phyloP scores from a whole-genome alignment of 306 rosid genomes.

The Geum urbanum region DNA sequence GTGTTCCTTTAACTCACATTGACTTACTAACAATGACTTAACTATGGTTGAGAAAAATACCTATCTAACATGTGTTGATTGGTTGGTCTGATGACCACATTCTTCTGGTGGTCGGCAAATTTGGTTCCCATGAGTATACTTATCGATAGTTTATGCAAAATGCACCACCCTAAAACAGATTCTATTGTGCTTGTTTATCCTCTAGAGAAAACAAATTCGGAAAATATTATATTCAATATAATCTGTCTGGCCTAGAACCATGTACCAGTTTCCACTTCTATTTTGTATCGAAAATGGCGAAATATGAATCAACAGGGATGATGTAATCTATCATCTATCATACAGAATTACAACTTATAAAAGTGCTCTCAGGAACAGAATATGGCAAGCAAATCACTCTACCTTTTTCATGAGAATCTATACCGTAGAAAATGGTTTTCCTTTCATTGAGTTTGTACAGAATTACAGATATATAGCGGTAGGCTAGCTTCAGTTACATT shows the following conservation, averaged over 20 bases:
- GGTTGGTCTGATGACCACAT: too few relatives aligned
- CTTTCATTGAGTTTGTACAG: too few relatives aligned
- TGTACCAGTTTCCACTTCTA: neutral
- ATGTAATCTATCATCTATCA: neutral
- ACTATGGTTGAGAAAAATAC: too few relatives aligned
- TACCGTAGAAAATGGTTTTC: too few relatives aligned
- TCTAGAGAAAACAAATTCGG: neutral
- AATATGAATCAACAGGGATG: neutral
- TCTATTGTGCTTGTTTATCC: neutral
- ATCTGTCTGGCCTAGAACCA: neutral
- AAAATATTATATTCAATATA: neutral
- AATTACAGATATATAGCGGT: too few relatives aligned
- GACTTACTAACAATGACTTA: too few relatives aligned
- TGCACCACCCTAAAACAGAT: neutral
- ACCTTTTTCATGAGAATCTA: neutral
- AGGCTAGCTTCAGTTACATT: too few relatives aligned
- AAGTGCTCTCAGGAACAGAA: constrained; percentile 3
- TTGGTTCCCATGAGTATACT: too few relatives aligned
- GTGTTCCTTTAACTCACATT: too few relatives aligned
- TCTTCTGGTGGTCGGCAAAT: too few relatives aligned
- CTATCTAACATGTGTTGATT: too few relatives aligned
- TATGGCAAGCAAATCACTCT: neutral
- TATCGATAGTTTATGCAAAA: neutral
- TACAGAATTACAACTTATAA: too few relatives aligned
- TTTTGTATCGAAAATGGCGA: neutral